Percentiles rank a stretch among this genome's conserved stretches.
These are phyloP conservation scores for Saturnispora diversa DNA, from an alignment of 805 yeast genomes.

Conservation along the genomic window DNA sequence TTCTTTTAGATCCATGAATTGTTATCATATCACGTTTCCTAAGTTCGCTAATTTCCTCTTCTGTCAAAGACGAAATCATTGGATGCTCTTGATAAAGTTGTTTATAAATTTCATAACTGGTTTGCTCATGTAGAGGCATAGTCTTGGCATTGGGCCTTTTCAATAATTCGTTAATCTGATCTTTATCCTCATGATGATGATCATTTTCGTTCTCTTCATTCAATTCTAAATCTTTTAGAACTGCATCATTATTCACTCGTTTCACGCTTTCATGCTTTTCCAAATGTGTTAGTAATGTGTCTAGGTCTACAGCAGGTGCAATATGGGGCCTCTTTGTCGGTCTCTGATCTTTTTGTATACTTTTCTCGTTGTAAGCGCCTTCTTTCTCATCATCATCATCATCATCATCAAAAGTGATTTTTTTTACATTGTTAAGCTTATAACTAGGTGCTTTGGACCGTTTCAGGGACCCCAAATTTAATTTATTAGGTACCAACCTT, in stretches of 20 bases:
- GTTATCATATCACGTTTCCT: constrained; percentile 59
- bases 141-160: constrained; percentile 41
- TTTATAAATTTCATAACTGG: constrained; percentile 46
- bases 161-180: constrained; percentile 30
- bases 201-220: constrained; percentile 21
- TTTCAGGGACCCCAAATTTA: constrained; percentile 8
- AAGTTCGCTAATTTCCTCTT: constrained; percentile 48
- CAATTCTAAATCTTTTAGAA: constrained; percentile 1
- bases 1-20: constrained; percentile 49
- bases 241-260: background rate
- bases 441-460: background rate
- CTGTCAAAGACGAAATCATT: constrained; percentile 40
- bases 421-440: background rate
- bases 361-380: background rate
- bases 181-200: constrained; percentile 31
- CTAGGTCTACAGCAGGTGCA: constrained; percentile 11
- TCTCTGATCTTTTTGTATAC: background rate
- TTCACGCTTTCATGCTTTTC: constrained; percentile 7
- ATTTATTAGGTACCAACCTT: background rate
- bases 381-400: background rate
- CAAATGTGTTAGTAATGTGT: constrained; percentile 10
- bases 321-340: background rate
- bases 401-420: background rate
- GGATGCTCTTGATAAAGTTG: constrained; percentile 55
- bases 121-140: constrained; percentile 41